phyloP scores from a whole-genome alignment of 1,284 basidiomycete genomes.

The Sporisorium reilianum region DNA sequence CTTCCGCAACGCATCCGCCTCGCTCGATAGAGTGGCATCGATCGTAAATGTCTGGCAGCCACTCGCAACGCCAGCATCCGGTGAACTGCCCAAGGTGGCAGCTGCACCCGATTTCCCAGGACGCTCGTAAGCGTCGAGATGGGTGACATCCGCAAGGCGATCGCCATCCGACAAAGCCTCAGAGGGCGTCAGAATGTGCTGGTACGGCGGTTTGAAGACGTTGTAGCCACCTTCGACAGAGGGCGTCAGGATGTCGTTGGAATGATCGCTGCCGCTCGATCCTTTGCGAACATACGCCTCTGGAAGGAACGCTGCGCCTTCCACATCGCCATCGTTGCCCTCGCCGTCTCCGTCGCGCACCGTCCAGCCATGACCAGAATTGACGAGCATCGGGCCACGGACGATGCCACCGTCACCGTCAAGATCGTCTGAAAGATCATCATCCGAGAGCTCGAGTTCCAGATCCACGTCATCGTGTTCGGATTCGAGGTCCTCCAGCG shows the following conservation, averaged over 20 bases:
- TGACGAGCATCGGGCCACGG: slow-evolving; percentile 38
- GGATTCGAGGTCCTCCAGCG: slow-evolving; percentile 43
- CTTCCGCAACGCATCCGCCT: slow-evolving; percentile 43
- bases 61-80: neutral
- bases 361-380: slow-evolving; percentile 55
- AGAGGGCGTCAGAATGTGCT: slow-evolving; percentile 36
- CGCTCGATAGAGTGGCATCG: slow-evolving; percentile 28
- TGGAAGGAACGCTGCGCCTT: slow-evolving; percentile 24
- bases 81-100: neutral
- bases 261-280: slow-evolving; percentile 35
- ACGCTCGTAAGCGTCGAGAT: neutral
- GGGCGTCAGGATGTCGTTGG: slow-evolving; percentile 54
- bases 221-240: slow-evolving; percentile 65
- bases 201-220: slow-evolving; percentile 61
- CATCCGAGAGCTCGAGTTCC: slow-evolving; percentile 57
- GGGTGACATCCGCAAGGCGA: neutral
- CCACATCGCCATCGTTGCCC: slow-evolving; percentile 6
- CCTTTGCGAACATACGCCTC: slow-evolving; percentile 35
- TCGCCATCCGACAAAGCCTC: slow-evolving; percentile 11
- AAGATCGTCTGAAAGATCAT: slow-evolving; percentile 52
- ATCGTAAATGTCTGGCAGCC: slow-evolving; percentile 38
- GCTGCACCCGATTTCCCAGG: neutral
- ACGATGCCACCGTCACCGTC: slow-evolving; percentile 4
- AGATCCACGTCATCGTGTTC: slow-evolving; percentile 53
- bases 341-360: slow-evolving; percentile 22